Conservation (phyloP, 139 green algal species). For the Coelastrella sp. region DNA sequence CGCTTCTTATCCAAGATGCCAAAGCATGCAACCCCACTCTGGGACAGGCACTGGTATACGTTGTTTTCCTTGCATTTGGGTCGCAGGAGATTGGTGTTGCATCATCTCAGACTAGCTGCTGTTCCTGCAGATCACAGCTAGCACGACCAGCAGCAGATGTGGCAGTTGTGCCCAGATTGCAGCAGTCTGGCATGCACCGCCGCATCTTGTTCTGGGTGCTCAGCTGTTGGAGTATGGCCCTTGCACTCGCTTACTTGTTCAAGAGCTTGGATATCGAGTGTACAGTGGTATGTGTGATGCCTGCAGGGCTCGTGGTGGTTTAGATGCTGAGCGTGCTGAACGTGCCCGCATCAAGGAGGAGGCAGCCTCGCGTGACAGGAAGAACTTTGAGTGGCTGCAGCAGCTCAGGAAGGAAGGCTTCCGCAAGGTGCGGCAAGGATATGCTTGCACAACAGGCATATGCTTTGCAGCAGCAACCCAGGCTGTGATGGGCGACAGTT, state of each 20-base stretch:
- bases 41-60: background rate
- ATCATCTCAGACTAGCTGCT: too few species aligned
- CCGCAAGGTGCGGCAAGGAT: constrained; percentile 61
- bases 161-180: too few species aligned
- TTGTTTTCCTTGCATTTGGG: too few species aligned
- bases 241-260: background rate
- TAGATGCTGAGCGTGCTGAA: constrained; percentile 86
- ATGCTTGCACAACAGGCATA: too few species aligned
- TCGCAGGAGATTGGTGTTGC: too few species aligned
- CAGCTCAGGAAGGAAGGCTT: constrained; percentile 72
- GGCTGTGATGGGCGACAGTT: too few species aligned
- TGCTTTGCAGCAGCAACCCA: too few species aligned
- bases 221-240: too few species aligned
- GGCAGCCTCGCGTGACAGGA: constrained; percentile 53
- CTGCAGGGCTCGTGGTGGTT: constrained; percentile 67
- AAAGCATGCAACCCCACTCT: background rate
- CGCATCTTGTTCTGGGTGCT: too few species aligned
- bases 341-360: constrained; percentile 67
- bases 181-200: too few species aligned
- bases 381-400: constrained; percentile 84
- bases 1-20: background rate
- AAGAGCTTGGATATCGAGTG: background rate
- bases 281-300: background rate
- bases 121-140: too few species aligned
- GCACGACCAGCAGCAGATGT: too few species aligned